Evolutionary conservation across 257 asterid genomes (phyloP).

Genomic region (Capsicum baccatum): DNA sequence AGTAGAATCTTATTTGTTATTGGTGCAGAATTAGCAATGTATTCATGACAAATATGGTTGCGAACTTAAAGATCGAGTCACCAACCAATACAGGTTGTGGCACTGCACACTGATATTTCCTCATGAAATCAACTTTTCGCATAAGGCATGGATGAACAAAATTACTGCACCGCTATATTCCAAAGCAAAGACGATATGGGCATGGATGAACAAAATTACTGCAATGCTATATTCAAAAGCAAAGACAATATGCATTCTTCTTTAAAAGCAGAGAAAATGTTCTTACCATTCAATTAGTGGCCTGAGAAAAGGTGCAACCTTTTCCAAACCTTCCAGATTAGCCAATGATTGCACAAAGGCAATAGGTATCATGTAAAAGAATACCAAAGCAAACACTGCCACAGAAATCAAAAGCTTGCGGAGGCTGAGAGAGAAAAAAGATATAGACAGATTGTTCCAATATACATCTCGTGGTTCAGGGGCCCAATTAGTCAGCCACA

Average conservation of each 20-base stretch:
- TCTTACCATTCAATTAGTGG: constrained; percentile 89
- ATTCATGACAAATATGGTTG: background rate
- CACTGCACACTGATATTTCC: constrained; percentile 22
- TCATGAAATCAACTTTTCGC: background rate
- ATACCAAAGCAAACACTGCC: constrained; percentile 77
- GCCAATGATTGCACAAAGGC: constrained; percentile 98
- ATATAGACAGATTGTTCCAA: constrained; percentile 86
- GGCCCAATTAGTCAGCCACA: constrained; percentile 93
- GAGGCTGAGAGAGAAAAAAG: constrained; percentile 78
- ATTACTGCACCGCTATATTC: background rate
- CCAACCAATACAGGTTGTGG: background rate
- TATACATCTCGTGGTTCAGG: constrained; percentile 97
- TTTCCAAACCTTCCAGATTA: constrained; percentile 91
- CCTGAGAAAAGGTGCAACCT: constrained; percentile 91
- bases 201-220: background rate
- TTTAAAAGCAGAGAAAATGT: constrained; percentile 21
- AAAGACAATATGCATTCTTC: background rate
- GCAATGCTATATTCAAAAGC: background rate
- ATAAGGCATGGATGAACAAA: background rate
- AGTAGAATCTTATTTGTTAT: background rate
- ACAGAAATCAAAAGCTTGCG: constrained; percentile 71
- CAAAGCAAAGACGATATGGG: background rate
- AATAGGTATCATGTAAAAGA: constrained; percentile 98
- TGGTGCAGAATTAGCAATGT: background rate
- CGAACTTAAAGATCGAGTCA: background rate